Percentiles rank a stretch among this genome's conserved stretches.
phyloP scores from a whole-genome alignment of 306 rosid species.

The Cucurbita maxima region DNA sequence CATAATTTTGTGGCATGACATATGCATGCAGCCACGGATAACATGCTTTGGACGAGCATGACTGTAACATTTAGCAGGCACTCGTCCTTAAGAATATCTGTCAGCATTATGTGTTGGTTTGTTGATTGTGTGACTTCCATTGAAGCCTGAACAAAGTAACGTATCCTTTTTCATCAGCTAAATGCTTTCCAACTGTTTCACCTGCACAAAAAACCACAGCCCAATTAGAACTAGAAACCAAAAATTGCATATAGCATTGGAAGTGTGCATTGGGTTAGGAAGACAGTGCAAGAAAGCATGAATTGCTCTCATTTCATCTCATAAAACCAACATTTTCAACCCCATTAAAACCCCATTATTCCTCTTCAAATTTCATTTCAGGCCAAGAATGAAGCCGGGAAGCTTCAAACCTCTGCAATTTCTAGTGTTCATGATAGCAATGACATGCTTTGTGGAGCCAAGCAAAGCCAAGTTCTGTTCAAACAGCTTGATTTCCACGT shows the following conservation, averaged over 20 bases:
- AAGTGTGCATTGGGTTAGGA: constrained; percentile 36
- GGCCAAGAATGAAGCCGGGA: background rate
- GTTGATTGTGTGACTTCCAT: background rate
- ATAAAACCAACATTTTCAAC: background rate
- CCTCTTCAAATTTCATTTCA: background rate
- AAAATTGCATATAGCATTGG: constrained; percentile 20
- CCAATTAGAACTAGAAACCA: background rate
- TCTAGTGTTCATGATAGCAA: constrained; percentile 12
- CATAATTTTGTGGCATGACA: too few relatives aligned
- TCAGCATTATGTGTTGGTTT: background rate
- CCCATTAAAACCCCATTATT: background rate
- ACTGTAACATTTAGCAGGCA: too few relatives aligned
- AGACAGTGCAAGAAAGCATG: constrained; percentile 12
- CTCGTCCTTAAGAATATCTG: too few relatives aligned
- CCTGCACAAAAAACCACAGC: background rate
- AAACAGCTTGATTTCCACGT: constrained; percentile 61
- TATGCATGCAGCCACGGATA: too few relatives aligned
- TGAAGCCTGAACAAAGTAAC: background rate
- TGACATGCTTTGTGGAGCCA: constrained; percentile 20
- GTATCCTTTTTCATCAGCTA: background rate
- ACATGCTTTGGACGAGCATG: too few relatives aligned
- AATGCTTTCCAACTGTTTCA: background rate
- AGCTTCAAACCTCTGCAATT: constrained; percentile 26
- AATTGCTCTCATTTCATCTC: constrained; percentile 12
- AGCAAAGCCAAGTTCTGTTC: constrained; percentile 32